These are phyloP conservation scores for Pseudopyrenochaeta lycopersici DNA, from an alignment of 2,329 filamentous ascomycete genomes.

Conservation along the genomic window DNA sequence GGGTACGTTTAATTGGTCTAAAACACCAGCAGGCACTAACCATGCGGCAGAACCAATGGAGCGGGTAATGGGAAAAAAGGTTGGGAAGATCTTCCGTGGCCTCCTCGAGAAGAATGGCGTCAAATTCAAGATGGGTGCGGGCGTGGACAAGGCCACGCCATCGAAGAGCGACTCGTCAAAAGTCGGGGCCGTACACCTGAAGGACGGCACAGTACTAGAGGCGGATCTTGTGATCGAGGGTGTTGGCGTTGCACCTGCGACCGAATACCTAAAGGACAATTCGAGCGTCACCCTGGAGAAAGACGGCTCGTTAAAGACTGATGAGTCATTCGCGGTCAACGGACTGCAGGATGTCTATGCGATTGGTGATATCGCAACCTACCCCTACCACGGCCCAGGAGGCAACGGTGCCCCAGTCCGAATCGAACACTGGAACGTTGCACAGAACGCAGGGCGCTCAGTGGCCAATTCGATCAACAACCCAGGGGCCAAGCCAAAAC, in stretches of 20 bases:
- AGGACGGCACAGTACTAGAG: slow-evolving; percentile 83
- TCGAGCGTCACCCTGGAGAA: slow-evolving; percentile 73
- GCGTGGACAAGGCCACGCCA: slow-evolving; percentile 83
- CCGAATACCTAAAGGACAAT: slow-evolving; percentile 81
- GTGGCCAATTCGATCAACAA: slow-evolving; percentile 81
- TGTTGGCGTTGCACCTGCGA: slow-evolving; percentile 87
- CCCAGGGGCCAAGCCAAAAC: slow-evolving; percentile 67
- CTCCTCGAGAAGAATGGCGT: slow-evolving; percentile 85
- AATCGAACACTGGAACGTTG: slow-evolving; percentile 99
- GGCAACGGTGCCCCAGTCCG: slow-evolving; percentile 76
- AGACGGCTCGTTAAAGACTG: slow-evolving; percentile 85
- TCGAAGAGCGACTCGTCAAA: slow-evolving; percentile 72
- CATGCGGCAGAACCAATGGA: slow-evolving; percentile 72
- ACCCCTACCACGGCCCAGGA: slow-evolving; percentile 91
- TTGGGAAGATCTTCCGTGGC: slow-evolving; percentile 82
- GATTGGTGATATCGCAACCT: slow-evolving; percentile 93
- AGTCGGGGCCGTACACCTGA: slow-evolving; percentile 82
- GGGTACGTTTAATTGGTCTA: slow-evolving; percentile 22
- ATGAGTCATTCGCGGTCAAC: slow-evolving; percentile 79
- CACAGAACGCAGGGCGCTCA: slow-evolving; percentile 86
- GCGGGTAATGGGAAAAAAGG: slow-evolving; percentile 80
- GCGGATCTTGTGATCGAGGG: slow-evolving; percentile 93
- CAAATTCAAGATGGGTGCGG: slow-evolving; percentile 84
- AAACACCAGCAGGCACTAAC: slow-evolving; percentile 14
- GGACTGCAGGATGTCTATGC: slow-evolving; percentile 87